Conservation (phyloP, 2,329 filamentous ascomycete genomes). For the Juglanconis sp. region DNA sequence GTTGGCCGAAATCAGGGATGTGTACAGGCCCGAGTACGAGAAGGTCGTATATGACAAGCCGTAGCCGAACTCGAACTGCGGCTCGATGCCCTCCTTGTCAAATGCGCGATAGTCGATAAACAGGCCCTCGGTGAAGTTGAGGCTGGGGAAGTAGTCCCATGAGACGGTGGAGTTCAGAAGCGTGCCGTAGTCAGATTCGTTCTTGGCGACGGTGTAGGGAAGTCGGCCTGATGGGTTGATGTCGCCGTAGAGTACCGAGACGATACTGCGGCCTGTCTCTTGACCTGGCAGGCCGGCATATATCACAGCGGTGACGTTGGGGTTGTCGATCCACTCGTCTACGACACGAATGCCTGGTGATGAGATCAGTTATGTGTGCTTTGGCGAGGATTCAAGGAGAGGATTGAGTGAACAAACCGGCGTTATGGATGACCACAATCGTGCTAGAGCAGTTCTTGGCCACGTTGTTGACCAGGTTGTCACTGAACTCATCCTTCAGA, state of each 20-base stretch:
- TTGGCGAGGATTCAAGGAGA: background rate
- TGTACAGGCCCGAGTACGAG: constrained; percentile 39
- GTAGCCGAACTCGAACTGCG: constrained; percentile 54
- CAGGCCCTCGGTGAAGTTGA: constrained; percentile 49
- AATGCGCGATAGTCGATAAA: constrained; percentile 55
- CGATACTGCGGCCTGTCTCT: constrained; percentile 54
- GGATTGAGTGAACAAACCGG: constrained; percentile 35
- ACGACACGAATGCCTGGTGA: constrained; percentile 44
- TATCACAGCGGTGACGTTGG: constrained; percentile 62
- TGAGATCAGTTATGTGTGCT: background rate
- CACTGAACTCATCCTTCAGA: constrained; percentile 64
- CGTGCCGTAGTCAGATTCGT: constrained; percentile 45
- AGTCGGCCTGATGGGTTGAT: constrained; percentile 55
- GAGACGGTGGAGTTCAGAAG: constrained; percentile 40
- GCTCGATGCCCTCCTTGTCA: constrained; percentile 44
- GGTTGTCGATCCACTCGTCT: constrained; percentile 59
- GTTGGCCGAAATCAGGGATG: constrained; percentile 36
- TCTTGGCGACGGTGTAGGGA: constrained; percentile 59
- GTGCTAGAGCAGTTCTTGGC: constrained; percentile 59
- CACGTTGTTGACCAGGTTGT: constrained; percentile 54
- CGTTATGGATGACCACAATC: constrained; percentile 63
- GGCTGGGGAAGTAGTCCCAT: constrained; percentile 49
- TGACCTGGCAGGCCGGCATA: constrained; percentile 64
- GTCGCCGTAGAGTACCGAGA: constrained; percentile 56
- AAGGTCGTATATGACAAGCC: constrained; percentile 57